Conservation (phyloP, 1,139 yeast genomes). For the Saccharomyces pastorianus region DNA sequence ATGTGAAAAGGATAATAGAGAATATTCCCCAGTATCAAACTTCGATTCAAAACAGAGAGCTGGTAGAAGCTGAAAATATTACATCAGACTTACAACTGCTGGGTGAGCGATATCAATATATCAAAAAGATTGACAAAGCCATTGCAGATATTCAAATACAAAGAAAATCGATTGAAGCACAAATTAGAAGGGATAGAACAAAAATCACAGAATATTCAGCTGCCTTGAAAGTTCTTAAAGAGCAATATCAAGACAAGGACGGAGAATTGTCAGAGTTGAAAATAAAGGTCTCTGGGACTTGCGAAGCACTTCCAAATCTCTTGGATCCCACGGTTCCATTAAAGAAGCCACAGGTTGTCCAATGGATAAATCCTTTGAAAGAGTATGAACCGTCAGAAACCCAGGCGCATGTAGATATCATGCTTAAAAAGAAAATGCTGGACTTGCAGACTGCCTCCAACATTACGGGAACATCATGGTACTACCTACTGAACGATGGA, state of each 20-base stretch:
- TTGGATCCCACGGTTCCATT: conserved; percentile 45
- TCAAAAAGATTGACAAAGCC: conserved; percentile 17
- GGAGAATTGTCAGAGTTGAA: conserved; percentile 34
- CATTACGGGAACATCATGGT: conserved; percentile 83
- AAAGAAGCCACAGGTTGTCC: conserved; percentile 40
- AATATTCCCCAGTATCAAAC: conserved; percentile 36
- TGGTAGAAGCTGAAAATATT: conserved; percentile 26
- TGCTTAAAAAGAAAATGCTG: conserved; percentile 36
- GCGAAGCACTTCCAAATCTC: conserved; percentile 60
- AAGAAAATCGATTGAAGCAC: conserved; percentile 28
- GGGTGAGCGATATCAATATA: conserved; percentile 22
- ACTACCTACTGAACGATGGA: conserved; percentile 77
- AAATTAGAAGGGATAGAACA: conserved; percentile 20
- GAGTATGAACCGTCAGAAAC: conserved; percentile 24
- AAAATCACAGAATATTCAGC: conserved; percentile 8
- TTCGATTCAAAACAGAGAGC: conserved; percentile 42
- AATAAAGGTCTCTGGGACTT: conserved; percentile 28
- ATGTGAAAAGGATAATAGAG: conserved; percentile 41
- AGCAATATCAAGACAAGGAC: conserved; percentile 13
- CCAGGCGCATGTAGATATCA: conserved; percentile 57
- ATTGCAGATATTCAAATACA: conserved; percentile 26
- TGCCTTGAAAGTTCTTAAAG: conserved; percentile 25
- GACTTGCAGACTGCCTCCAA: conserved; percentile 67
- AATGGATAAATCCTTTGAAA: conserved; percentile 41
- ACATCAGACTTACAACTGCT: conserved; percentile 33